Evolutionary conservation across 2,329 filamentous ascomycete species (phyloP).

Genomic region (Microcera coccophila): DNA sequence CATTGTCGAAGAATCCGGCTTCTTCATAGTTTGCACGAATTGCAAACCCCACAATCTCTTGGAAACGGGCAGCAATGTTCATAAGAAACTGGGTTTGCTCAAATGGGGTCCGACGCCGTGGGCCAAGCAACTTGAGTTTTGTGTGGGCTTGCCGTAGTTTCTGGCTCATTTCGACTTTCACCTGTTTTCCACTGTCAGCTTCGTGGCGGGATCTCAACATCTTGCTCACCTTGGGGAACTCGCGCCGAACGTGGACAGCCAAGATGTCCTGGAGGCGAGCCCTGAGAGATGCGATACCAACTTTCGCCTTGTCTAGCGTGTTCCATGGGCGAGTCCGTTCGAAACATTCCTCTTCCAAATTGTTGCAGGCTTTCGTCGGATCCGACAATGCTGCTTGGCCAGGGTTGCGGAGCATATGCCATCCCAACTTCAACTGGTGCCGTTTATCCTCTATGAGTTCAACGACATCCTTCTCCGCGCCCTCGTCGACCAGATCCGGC

Average conservation of each 20-base stretch:
- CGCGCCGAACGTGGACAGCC: background rate
- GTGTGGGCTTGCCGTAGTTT: background rate
- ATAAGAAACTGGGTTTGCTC: constrained; percentile 30
- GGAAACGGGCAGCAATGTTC: constrained; percentile 24
- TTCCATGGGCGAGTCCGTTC: too few relatives aligned
- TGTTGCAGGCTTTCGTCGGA: background rate
- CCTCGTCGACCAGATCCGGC: constrained; percentile 46
- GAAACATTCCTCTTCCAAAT: too few relatives aligned
- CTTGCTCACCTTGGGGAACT: background rate
- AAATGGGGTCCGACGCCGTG: too few relatives aligned
- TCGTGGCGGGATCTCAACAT: background rate
- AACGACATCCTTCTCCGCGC: constrained; percentile 29
- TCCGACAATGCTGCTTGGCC: constrained; percentile 35
- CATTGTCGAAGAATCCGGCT: constrained; percentile 7
- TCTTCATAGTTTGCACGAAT: constrained; percentile 13
- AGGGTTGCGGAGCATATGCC: constrained; percentile 41
- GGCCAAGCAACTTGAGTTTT: too few relatives aligned
- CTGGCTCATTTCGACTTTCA: background rate
- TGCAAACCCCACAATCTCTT: constrained; percentile 20
- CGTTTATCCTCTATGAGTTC: constrained; percentile 35
- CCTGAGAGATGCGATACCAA: background rate
- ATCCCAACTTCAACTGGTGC: constrained; percentile 38
- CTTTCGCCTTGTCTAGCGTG: background rate
- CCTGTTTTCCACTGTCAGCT: too few relatives aligned
- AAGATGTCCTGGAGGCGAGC: background rate